Base-by-base conservation (phyloP, 257 asterid species). In the Nicotiana tomentosiformis region DNA sequence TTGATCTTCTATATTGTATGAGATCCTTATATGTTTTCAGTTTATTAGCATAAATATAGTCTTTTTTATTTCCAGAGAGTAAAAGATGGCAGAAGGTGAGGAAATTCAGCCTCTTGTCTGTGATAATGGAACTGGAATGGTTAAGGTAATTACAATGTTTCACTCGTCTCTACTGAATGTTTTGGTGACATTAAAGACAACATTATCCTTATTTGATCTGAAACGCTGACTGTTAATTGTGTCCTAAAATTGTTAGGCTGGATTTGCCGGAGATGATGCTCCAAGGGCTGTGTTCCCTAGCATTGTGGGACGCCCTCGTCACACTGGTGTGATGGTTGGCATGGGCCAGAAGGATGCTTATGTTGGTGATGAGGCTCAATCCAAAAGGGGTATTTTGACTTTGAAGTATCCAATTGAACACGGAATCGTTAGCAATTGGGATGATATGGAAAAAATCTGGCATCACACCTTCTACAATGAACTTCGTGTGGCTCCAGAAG, bases 311-410 rank as follows among this genome's bases (percentile, higher is more conserved):
- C 87, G 87, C 51, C 87, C 89, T 30, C 82, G 89, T 51, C 89
- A 86, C 87, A 86, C 89, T n/a, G 89, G 89, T 46, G 89, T 86
- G 18, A 86, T 86, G 89, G 89, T 86, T 78, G 89, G 89, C 61
- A 86, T 87, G 85, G 94, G 95, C 46, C 95, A 91, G 68, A 91
- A 91, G 67, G 94, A 91, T 68, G 94, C 94, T 7, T 91, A 86
- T 81, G 89, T 86, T 49, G 89, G 89, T 49, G 89, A 86, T 29
- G 89, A 86, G 70, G 89, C 89, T 78, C 89, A 86, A 82, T 91
- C 95, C 72, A 91, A 91, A 89, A 87, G 95, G 87, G 93, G 93
- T 91, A 91, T 91, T 82, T 87, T 90, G 89, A 90, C 93, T 32
- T 77, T 90, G 46, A 90, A 90, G 83, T 90, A 90, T 82, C 93